phyloP scores from a whole-genome alignment of 495 filamentous ascomycete genomes.

The Tuber microsphaerosporum region DNA sequence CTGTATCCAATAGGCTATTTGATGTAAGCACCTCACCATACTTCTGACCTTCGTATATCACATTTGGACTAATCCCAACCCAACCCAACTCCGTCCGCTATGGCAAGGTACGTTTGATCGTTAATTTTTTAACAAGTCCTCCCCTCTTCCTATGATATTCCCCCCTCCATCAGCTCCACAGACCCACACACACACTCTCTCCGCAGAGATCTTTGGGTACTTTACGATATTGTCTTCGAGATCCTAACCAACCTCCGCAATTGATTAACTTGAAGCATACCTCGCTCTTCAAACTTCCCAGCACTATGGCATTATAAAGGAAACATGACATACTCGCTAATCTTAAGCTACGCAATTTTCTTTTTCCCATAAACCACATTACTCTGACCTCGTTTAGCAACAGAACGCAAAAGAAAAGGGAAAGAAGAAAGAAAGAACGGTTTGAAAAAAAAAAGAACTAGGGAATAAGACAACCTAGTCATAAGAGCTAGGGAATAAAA shows the following conservation, averaged over 20 bases:
- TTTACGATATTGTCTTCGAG: not conserved
- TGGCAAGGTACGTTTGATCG: not conserved
- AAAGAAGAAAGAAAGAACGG: not conserved
- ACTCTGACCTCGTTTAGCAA: constrained; percentile 2
- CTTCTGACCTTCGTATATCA: not conserved
- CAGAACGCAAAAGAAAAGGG: not conserved
- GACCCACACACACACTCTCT: not conserved
- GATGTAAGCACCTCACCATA: not conserved
- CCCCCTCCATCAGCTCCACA: not conserved
- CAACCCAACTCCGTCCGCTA: not conserved
- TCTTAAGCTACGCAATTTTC: not conserved
- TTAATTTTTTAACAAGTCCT: not conserved
- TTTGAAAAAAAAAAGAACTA: not conserved
- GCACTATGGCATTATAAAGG: not conserved
- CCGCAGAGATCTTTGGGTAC: not conserved
- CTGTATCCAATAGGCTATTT: not conserved
- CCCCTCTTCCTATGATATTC: not conserved
- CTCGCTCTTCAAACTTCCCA: not conserved
- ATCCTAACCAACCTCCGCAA: not conserved
- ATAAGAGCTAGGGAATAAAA: not conserved
- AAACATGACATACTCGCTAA: constrained; percentile 3
- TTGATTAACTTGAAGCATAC: not conserved
- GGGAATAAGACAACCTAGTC: constrained; percentile 2
- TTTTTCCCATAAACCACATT: constrained; percentile 3
- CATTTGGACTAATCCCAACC: not conserved